A percentile compares a stretch with the other conserved stretches of the same genome.
phyloP scores from a whole-genome alignment of 805 yeast species.

The Kluyveromyces siamensis region DNA sequence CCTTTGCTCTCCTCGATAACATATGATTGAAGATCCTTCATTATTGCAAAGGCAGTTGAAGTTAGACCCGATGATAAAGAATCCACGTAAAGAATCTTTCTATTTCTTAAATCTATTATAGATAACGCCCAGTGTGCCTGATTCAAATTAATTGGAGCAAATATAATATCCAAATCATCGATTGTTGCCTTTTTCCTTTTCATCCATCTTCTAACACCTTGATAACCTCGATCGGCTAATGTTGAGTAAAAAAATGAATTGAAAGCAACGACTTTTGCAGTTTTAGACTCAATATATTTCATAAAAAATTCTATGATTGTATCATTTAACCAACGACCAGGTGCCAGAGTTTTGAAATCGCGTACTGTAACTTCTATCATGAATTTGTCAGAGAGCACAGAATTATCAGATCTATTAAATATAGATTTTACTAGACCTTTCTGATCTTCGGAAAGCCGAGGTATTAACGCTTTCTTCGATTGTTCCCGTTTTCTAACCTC shows the following conservation, averaged over 20 bases:
- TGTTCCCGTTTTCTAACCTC: slow-evolving; percentile 19
- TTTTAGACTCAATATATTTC: slow-evolving; percentile 25
- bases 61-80: slow-evolving; percentile 44
- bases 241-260: slow-evolving; percentile 84
- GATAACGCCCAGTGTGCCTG: slow-evolving; percentile 91
- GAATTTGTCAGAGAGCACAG: slow-evolving; percentile 22
- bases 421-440: slow-evolving; percentile 18
- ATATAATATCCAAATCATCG: slow-evolving; percentile 50
- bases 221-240: slow-evolving; percentile 62
- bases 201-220: slow-evolving; percentile 79
- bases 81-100: slow-evolving; percentile 64
- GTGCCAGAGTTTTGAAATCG: slow-evolving; percentile 65
- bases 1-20: slow-evolving; percentile 57
- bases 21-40: slow-evolving; percentile 48
- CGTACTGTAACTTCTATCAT: slow-evolving; percentile 52
- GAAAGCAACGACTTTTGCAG: slow-evolving; percentile 52
- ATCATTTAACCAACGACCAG: slow-evolving; percentile 82
- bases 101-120: slow-evolving; percentile 53
- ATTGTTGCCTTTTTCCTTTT: slow-evolving; percentile 64
- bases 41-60: slow-evolving; percentile 28
- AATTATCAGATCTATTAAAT: slow-evolving; percentile 21
- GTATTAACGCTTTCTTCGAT: slow-evolving; percentile 17
- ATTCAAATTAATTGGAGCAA: slow-evolving; percentile 79
- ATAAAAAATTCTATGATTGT: slow-evolving; percentile 80
- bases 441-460: slow-evolving; percentile 17